Percentiles rank a stretch among this genome's conserved stretches.
phyloP scores from a whole-genome alignment of 306 rosid genomes.

The Castanospermum australe region DNA sequence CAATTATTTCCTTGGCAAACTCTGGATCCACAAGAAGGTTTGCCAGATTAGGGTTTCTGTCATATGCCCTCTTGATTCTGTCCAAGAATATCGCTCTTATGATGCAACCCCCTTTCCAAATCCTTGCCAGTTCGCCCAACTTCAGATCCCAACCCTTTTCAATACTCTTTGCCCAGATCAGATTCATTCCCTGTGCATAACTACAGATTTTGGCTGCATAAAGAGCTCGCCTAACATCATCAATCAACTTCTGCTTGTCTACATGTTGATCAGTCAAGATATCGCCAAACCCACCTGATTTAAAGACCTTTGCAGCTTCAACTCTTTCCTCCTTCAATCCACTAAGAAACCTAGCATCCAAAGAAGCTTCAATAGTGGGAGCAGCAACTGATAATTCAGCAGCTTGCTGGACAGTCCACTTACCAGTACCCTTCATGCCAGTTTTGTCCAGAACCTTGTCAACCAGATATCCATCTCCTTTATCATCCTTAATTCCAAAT shows the following conservation, averaged over 20 bases:
- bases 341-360: constrained; percentile 83
- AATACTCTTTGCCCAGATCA: constrained; percentile 70
- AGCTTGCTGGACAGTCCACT: constrained; percentile 91
- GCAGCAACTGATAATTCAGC: constrained; percentile 83
- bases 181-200: constrained; percentile 88
- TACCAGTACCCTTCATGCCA: constrained; percentile 86
- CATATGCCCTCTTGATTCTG: constrained; percentile 80
- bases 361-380: constrained; percentile 75
- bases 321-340: constrained; percentile 83
- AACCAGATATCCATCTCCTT: constrained; percentile 73
- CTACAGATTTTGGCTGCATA: constrained; percentile 81
- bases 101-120: constrained; percentile 89
- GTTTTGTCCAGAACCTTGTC: constrained; percentile 88
- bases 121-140: constrained; percentile 82
- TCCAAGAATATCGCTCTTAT: constrained; percentile 72
- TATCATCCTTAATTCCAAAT: constrained; percentile 76
- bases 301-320: constrained; percentile 61
- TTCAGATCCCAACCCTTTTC: constrained; percentile 74
- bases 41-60: constrained; percentile 66
- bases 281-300: constrained; percentile 55
- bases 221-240: constrained; percentile 82
- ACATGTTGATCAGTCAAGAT: constrained; percentile 48
- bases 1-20: constrained; percentile 74
- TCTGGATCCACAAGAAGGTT: constrained; percentile 83
- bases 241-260: constrained; percentile 61